Evolutionary conservation across 331 rosid species (phyloP), one percentile per base, ranked within the genome.

Genomic region (Malus hybrid): DNA sequence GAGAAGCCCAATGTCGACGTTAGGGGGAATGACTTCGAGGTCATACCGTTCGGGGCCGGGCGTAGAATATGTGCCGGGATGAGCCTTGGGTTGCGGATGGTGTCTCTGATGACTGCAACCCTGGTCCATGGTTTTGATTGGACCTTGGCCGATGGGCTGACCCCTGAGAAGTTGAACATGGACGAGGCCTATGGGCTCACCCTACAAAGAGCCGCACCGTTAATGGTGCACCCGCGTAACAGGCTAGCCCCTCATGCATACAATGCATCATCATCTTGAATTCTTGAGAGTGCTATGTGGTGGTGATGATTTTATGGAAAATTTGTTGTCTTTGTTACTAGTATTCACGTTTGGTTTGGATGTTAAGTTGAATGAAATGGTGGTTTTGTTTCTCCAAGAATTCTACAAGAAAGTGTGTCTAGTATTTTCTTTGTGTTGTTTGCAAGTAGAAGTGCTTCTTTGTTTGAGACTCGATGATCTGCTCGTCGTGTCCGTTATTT

Each of bases 31-130:
- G 83, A 91, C 52, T 93, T 91, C 24, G 98, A 88, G 79, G 88
- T 80, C 50, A 89, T 93, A 8, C 98, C 97, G 1, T 91, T 93
- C 18, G 97, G 97, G 3, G 96, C 93, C 3, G 98, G 98, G 44
- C 85, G 98, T 0, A 91, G 98, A 69, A 88, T 93, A n/a, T 93
- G 96, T 60, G 92, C 84, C 0, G 96, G 96, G 3, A 71, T 88
- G 86, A 89, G 76, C 44, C 80, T 93, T 71, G 97, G 93, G 44
- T 39, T 89, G 14, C 78, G 97, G 4, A 75, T 83, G 90, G 94
- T 92, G 69, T 90, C 86, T 24, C 64, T 93, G 2, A 73, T 93
- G 7, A 76, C 93, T 4, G 96, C 93, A 0, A 84, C 90, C 11
- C 5, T 93, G 27, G 84, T 78, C 82, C 97, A 91, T 14, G 87